phyloP scores from a whole-genome alignment of 495 filamentous ascomycete genomes.

The Usnea hakonensis region DNA sequence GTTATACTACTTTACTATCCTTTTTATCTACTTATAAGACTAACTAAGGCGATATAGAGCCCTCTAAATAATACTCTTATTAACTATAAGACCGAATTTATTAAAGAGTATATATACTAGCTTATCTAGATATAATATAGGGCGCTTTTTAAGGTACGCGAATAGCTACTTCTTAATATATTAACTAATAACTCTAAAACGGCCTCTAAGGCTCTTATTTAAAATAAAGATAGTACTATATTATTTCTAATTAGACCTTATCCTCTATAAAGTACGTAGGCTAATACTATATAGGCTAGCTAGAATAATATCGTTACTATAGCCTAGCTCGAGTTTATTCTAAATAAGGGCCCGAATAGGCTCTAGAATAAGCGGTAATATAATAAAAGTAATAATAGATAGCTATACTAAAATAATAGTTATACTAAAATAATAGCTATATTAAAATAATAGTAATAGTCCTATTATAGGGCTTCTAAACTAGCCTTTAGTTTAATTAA shows the following conservation, averaged over 20 bases:
- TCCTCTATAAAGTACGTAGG: neutral
- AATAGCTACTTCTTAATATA: no score
- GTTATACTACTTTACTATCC: neutral
- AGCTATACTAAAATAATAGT: neutral
- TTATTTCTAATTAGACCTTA: neutral
- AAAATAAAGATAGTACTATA: neutral
- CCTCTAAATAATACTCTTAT: neutral
- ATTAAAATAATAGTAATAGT: no score
- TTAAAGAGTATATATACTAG: no score
- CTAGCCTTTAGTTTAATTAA: no score
- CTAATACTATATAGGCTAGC: neutral
- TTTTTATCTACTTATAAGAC: neutral
- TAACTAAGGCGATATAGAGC: neutral
- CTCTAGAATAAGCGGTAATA: neutral
- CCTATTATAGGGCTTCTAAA: no score
- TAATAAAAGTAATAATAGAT: neutral
- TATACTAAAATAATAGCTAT: no score
- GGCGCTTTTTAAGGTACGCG: no score
- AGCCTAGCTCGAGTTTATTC: neutral
- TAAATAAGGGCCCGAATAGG: neutral
- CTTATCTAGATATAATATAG: no score
- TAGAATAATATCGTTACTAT: neutral
- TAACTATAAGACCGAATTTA: neutral
- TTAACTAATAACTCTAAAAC: no score
- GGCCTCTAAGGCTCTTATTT: neutral